Percentiles rank a stretch among this genome's conserved stretches.
Evolutionary conservation across 441 rosid species (phyloP).

Genomic region (Syzygium syzygioides): DNA sequence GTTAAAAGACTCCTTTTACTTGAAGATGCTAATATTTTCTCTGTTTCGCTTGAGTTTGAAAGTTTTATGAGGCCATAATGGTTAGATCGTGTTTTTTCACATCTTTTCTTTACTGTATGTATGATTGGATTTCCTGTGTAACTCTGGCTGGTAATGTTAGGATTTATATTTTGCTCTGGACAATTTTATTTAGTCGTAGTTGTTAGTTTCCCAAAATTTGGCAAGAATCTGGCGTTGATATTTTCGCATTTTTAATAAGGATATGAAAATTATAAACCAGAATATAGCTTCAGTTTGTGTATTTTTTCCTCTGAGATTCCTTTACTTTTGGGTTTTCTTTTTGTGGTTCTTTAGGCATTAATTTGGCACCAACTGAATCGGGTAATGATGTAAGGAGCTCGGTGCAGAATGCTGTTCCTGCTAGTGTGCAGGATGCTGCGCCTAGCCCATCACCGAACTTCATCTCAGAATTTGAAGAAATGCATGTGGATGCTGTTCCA

Average conservation of each 20-base stretch:
- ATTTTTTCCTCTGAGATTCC: background rate
- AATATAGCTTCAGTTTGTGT: background rate
- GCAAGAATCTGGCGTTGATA: background rate
- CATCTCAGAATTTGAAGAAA: conserved; percentile 49
- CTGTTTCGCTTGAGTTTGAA: background rate
- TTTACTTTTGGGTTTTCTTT: background rate
- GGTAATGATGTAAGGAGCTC: conserved; percentile 21
- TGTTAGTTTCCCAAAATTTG: background rate
- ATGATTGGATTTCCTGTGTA: background rate
- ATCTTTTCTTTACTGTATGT: background rate
- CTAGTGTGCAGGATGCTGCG: conserved; percentile 25
- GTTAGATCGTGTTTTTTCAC: background rate
- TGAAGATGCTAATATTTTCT: background rate
- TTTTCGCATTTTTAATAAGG: background rate
- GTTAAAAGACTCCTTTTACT: background rate
- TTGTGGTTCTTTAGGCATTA: conserved; percentile 23
- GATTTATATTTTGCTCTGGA: background rate
- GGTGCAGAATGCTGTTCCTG: conserved; percentile 23
- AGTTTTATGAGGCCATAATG: background rate
- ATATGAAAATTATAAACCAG: background rate
- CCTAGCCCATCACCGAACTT: conserved; percentile 34
- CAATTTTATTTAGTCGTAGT: background rate
- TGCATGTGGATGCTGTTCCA: conserved; percentile 45
- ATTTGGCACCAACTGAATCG: conserved; percentile 23
- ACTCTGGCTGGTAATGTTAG: background rate